phyloP scores from a whole-genome alignment of 1,139 yeast species.

The Saccharomycopsis hybrid region DNA sequence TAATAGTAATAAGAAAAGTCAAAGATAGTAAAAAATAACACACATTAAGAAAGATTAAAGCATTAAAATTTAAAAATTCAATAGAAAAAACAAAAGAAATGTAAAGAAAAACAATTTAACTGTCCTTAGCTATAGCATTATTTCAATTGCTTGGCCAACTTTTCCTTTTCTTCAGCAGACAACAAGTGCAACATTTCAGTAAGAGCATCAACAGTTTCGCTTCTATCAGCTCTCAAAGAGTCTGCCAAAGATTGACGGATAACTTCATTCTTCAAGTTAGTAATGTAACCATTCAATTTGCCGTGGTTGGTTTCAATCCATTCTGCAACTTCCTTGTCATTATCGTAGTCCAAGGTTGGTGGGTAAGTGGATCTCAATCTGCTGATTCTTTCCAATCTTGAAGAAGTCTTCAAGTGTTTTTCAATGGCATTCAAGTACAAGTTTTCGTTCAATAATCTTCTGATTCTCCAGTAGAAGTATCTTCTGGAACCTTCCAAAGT shows the following conservation, averaged over 20 bases:
- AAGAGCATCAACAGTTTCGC: slow-evolving; percentile 49
- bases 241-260: slow-evolving; percentile 56
- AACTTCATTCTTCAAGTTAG: slow-evolving; percentile 58
- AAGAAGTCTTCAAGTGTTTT: slow-evolving; percentile 53
- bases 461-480: slow-evolving; percentile 97
- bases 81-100: background rate
- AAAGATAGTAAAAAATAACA: too few relatives aligned
- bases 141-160: slow-evolving; percentile 22
- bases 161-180: slow-evolving; percentile 55
- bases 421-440: slow-evolving; percentile 73
- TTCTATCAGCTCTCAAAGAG: slow-evolving; percentile 51
- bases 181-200: slow-evolving; percentile 55
- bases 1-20: too few relatives aligned
- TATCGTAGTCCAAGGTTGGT: slow-evolving; percentile 57
- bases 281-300: slow-evolving; percentile 53
- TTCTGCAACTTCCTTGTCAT: slow-evolving; percentile 73
- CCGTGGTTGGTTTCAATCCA: slow-evolving; percentile 82
- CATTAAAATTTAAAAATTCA: too few relatives aligned
- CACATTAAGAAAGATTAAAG: background rate
- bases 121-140: background rate
- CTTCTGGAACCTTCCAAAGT: slow-evolving; percentile 88
- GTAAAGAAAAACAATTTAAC: too few relatives aligned
- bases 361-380: slow-evolving; percentile 87
- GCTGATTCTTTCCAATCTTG: slow-evolving; percentile 76
- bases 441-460: slow-evolving; percentile 93